Base-by-base conservation (phyloP, 306 rosid species). In the Quercus variabilis region DNA sequence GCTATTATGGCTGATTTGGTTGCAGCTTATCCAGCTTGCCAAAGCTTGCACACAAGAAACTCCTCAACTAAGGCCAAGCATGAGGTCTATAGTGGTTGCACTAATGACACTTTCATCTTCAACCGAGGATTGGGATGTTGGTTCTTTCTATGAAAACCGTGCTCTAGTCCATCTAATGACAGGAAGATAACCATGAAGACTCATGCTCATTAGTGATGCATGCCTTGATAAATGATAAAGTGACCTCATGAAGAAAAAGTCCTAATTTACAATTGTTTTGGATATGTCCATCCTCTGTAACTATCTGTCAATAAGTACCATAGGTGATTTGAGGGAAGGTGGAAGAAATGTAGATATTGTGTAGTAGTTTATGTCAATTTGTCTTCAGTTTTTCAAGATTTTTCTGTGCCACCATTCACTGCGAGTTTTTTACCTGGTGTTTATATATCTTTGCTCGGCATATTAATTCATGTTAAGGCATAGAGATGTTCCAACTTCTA, bases 1-100 rank as follows among this genome's bases (percentile, higher is more conserved):
- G 18, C 31, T 1, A 5, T 12, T 64, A 8, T 54, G 72, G 74
- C 9, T 72, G 23, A 23, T 60, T 69, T 51, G 59, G 71, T 23
- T 83, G 83, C 85, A 92, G 93, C 84, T 87, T 90, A 89, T 86
- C 28, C 92, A 85, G 49, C 89, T 92, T 54, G 95, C 92, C 11
- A 90, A 77, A 80, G 94, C 90, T 68, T 89, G 93, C 80, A 90
- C 97, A 72, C 93, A 92, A 74, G 93, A 87, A 68, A 86, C 85
- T 72, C 93, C 94, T 72, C 94, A 90, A 77, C 82, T 89, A 13
- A 90, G 97, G 86, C 97, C 94, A 87, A 92, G 87, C 92, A 90
- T 90, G 97, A 89, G 97, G 77, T 90, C 97, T 43, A 87, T 87
- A 68, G 93, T 90, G 25, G 93, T 85, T 54, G 93, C 93, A 12